A percentile compares a stretch with the other conserved stretches of the same genome.
Conservation (phyloP, 1,284 basidiomycete genomes). For the Heliocybe sulcata region DNA sequence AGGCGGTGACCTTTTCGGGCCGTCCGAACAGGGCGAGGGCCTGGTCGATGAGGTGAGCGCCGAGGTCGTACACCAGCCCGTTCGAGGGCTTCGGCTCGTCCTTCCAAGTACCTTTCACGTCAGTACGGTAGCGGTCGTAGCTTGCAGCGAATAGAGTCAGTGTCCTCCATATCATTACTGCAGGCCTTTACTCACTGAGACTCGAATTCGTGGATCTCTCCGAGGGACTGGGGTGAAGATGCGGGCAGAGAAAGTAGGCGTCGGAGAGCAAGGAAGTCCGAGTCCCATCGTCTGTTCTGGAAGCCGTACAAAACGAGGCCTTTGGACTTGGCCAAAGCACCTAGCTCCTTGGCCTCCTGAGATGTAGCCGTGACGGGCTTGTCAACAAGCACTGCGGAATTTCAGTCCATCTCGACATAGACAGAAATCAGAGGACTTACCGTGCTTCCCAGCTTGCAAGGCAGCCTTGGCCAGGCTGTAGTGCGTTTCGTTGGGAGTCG, state of each 20-base stretch:
- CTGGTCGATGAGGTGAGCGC: slow-evolving; percentile 73
- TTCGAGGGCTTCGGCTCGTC: slow-evolving; percentile 46
- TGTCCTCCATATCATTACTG: not conserved
- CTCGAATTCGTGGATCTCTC: slow-evolving; percentile 67
- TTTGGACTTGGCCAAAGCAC: slow-evolving; percentile 57
- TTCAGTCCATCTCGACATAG: not conserved
- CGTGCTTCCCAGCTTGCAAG: slow-evolving; percentile 73
- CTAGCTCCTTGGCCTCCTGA: slow-evolving; percentile 62
- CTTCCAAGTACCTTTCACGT: slow-evolving; percentile 67
- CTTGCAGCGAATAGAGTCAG: slow-evolving; percentile 25
- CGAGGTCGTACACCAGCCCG: slow-evolving; percentile 59
- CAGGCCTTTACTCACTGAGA: slow-evolving; percentile 47
- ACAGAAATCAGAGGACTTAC: slow-evolving; percentile 25
- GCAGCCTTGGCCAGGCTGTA: slow-evolving; percentile 60
- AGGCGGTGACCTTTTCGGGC: slow-evolving; percentile 62
- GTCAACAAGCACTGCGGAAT: slow-evolving; percentile 61
- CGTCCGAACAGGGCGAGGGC: slow-evolving; percentile 71
- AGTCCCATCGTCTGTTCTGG: slow-evolving; percentile 82
- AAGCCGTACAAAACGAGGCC: slow-evolving; percentile 66
- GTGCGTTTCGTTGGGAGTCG: slow-evolving; percentile 79
- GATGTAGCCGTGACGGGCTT: slow-evolving; percentile 74
- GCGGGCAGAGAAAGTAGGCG: slow-evolving; percentile 52
- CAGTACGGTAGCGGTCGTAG: slow-evolving; percentile 71
- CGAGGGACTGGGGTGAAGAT: slow-evolving; percentile 46
- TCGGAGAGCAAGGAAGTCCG: slow-evolving; percentile 74